A percentile compares a stretch with the other conserved stretches of the same genome.
Evolutionary conservation across 225 moss, liverwort and hornwort genomes (phyloP).

Genomic region (Marchantia paleacea): DNA sequence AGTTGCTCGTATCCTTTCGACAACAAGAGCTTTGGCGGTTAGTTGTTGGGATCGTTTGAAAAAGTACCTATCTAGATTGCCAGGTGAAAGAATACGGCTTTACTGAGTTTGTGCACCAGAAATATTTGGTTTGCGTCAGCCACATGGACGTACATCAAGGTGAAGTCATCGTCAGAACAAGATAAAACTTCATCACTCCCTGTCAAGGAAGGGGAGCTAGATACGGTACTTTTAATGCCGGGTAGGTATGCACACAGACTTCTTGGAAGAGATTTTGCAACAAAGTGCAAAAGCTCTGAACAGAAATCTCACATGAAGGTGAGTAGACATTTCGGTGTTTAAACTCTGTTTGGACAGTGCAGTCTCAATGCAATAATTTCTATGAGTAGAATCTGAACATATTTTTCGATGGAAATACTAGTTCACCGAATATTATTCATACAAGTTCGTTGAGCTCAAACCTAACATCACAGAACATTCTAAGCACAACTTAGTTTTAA

Average conservation of each 20-base stretch:
- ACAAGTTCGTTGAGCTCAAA: no score
- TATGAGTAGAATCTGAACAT: no score
- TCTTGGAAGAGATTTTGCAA: neutral
- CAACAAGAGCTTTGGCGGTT: no score
- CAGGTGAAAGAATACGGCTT: conserved; percentile 2
- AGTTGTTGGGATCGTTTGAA: no score
- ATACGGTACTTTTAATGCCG: neutral
- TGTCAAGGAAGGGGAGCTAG: conserved; percentile 10
- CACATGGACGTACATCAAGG: neutral
- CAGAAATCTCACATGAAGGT: neutral
- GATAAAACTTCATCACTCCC: neutral
- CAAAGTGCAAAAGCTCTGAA: neutral
- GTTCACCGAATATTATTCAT: no score
- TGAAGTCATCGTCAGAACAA: conserved; percentile 1
- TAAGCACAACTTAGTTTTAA: no score
- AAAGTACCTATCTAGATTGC: neutral
- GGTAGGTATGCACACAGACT: neutral
- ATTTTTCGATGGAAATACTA: no score
- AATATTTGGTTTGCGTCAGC: neutral
- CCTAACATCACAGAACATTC: no score
- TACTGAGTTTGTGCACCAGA: conserved; percentile 1
- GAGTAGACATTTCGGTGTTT: no score
- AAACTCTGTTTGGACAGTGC: no score
- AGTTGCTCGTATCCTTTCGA: no score
- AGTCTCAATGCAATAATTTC: no score